Conservation (phyloP, 345 rosid genomes). For the Pugionium cornutum region DNA sequence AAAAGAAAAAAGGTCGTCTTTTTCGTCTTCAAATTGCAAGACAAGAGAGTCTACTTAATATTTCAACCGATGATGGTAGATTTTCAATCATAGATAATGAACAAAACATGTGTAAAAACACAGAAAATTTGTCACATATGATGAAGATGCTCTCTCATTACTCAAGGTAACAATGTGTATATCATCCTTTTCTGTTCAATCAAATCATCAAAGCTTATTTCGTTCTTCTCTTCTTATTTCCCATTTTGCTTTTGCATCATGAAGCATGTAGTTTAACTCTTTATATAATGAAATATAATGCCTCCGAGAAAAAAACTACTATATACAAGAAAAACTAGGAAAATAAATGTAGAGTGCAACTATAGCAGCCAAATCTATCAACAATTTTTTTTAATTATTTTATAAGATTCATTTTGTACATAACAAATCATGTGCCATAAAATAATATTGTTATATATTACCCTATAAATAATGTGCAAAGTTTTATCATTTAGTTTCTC, state of each 20-base stretch:
- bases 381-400: too few species aligned
- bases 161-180: conserved; percentile 36
- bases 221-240: conserved; percentile 2
- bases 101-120: background rate
- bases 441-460: too few species aligned
- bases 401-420: too few species aligned
- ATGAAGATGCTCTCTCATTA: background rate
- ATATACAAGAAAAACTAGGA: too few species aligned
- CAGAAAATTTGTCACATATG: background rate
- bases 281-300: too few species aligned
- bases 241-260: conserved; percentile 2
- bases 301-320: too few species aligned
- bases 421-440: too few species aligned
- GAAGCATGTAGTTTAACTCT: background rate
- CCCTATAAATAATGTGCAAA: too few species aligned
- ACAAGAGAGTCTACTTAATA: background rate
- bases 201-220: conserved; percentile 17
- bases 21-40: conserved; percentile 27
- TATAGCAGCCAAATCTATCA: too few species aligned
- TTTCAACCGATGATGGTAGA: background rate
- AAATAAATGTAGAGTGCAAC: too few species aligned
- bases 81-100: conserved; percentile 5
- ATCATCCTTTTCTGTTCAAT: conserved; percentile 23
- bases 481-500: too few species aligned
- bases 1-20: background rate